phyloP scores from a whole-genome alignment of 352 stramenopile species.

The Globisporangium middletonii region DNA sequence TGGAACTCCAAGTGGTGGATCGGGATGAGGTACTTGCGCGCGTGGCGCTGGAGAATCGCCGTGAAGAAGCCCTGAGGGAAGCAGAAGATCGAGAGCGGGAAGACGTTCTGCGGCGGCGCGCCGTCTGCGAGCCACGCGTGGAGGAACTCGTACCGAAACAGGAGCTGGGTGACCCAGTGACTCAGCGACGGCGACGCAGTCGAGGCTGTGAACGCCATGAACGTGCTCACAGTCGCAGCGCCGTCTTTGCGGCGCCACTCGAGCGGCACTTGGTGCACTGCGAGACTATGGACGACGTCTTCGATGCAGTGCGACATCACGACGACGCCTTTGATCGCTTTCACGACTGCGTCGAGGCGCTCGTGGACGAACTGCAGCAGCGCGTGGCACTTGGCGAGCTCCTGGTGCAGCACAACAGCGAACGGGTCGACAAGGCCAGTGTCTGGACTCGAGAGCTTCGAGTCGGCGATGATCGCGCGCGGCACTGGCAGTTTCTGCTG shows the following conservation, averaged over 20 bases:
- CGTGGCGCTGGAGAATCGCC: constrained; percentile 65
- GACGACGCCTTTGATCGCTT: constrained; percentile 47
- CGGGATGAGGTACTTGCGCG: constrained; percentile 52
- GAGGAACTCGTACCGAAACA: constrained; percentile 54
- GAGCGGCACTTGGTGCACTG: constrained; percentile 41
- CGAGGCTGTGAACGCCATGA: constrained; percentile 8
- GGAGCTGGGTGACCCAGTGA: constrained; percentile 50
- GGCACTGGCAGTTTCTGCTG: constrained; percentile 19
- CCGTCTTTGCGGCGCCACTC: constrained; percentile 48
- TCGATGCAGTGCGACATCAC: constrained; percentile 58
- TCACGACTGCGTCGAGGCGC: constrained; percentile 36
- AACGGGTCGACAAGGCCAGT: constrained; percentile 35
- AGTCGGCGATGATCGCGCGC: background rate
- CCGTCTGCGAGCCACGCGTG: constrained; percentile 35
- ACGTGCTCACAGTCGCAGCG: constrained; percentile 10
- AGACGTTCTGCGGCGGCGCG: constrained; percentile 22
- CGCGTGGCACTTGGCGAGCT: constrained; percentile 43
- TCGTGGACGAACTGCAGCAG: constrained; percentile 36
- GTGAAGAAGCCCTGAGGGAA: constrained; percentile 81
- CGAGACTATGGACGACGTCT: constrained; percentile 43
- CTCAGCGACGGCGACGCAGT: constrained; percentile 19
- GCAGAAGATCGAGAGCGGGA: constrained; percentile 59
- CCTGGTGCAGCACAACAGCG: constrained; percentile 59
- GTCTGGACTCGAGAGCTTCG: background rate
- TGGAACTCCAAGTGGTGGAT: constrained; percentile 79